phyloP scores from a whole-genome alignment of 257 asterid species.

The Knoxia roxburghii region DNA sequence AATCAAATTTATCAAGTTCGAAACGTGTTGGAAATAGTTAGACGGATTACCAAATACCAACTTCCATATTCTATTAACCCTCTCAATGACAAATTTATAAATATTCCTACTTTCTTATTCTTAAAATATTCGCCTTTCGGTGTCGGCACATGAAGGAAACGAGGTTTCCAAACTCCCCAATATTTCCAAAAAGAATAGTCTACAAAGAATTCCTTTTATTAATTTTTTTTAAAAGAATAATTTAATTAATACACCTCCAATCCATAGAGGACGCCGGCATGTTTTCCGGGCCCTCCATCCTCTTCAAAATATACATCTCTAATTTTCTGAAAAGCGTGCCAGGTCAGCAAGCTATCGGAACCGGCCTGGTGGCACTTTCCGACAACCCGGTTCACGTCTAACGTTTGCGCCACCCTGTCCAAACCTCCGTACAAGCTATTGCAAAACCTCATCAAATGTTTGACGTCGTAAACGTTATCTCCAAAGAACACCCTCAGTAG shows the following conservation, averaged over 20 bases:
- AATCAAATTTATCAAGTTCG: too few species aligned
- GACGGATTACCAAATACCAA: too few species aligned
- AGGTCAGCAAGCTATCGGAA: conserved; percentile 67
- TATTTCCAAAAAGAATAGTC: neutral
- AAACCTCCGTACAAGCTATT: conserved; percentile 53
- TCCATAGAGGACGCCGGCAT: conserved; percentile 68
- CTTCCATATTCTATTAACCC: too few species aligned
- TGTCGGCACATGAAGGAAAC: neutral
- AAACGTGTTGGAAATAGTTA: too few species aligned
- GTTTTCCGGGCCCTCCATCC: conserved; percentile 43
- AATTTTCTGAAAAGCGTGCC: conserved; percentile 68
- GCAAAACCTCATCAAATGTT: conserved; percentile 54
- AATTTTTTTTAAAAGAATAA: neutral
- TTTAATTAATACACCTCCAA: conserved; percentile 39
- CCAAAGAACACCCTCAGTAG: conserved; percentile 46
- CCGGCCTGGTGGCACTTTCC: conserved; percentile 77
- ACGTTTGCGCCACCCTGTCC: conserved; percentile 56
- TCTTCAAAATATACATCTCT: conserved; percentile 47
- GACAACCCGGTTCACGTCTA: conserved; percentile 60
- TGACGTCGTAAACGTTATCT: conserved; percentile 50
- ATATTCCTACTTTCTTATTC: too few species aligned
- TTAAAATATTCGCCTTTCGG: neutral
- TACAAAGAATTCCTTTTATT: neutral
- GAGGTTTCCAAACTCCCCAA: neutral
- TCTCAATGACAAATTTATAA: too few species aligned